A percentile compares a stretch with the other conserved stretches of the same genome.
Evolutionary conservation across 2,329 filamentous ascomycete genomes (phyloP).

Genomic region (Immersiporthe knoxdaviesiana): DNA sequence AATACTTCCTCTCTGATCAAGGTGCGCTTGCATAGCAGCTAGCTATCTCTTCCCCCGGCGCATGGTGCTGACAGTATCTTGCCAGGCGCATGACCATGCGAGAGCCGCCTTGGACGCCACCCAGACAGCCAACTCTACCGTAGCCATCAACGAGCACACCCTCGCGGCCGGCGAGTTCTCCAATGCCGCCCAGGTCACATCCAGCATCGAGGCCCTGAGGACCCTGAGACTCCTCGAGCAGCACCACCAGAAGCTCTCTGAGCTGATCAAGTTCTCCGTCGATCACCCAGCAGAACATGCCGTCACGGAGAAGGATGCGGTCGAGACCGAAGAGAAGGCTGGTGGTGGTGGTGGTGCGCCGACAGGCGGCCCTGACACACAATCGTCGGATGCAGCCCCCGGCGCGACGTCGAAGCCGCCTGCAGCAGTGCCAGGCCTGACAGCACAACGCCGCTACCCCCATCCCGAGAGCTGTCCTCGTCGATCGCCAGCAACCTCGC

Average conservation of each 20-base stretch:
- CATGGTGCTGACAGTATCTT: constrained; percentile 32
- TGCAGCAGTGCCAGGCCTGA: constrained; percentile 40
- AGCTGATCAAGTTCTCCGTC: constrained; percentile 74
- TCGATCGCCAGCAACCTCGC: constrained; percentile 90
- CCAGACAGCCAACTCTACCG: constrained; percentile 74
- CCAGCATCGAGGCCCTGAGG: constrained; percentile 72
- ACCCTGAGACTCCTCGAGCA: constrained; percentile 84
- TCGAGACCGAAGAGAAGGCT: constrained; percentile 43
- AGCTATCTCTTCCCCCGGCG: constrained; percentile 15
- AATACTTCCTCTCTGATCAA: constrained; percentile 70
- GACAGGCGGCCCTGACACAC: constrained; percentile 30
- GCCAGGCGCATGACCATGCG: constrained; percentile 84
- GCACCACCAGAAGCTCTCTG: constrained; percentile 83
- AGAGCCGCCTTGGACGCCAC: constrained; percentile 78
- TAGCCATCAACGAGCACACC: constrained; percentile 86
- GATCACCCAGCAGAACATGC: constrained; percentile 50
- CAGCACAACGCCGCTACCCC: constrained; percentile 54
- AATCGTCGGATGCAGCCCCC: constrained; percentile 30
- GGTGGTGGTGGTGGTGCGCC: constrained; percentile 25
- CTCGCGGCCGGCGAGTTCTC: constrained; percentile 88
- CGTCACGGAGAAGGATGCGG: constrained; percentile 42
- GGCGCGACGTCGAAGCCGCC: constrained; percentile 34
- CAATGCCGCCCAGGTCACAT: constrained; percentile 74
- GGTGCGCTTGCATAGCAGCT: constrained; percentile 45
- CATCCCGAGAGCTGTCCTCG: constrained; percentile 71